A percentile compares a stretch with the other conserved stretches of the same genome.
phyloP scores from a whole-genome alignment of 2,329 filamentous ascomycete species.

The Neospermospora avenae region DNA sequence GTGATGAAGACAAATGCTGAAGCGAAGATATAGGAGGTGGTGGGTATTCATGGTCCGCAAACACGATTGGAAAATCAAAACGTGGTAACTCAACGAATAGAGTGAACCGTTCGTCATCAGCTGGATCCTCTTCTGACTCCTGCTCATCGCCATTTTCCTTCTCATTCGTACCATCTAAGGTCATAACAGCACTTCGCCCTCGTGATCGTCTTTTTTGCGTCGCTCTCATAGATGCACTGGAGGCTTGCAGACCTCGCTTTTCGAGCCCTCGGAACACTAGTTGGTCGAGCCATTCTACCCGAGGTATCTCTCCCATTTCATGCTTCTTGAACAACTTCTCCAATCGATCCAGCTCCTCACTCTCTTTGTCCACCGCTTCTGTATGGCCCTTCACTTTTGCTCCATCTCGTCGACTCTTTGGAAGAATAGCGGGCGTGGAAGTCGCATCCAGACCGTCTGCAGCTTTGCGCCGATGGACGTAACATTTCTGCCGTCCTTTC shows the following conservation, averaged over 20 bases:
- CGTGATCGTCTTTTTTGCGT: constrained; percentile 46
- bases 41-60: constrained; percentile 89
- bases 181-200: constrained; percentile 34
- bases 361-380: constrained; percentile 62
- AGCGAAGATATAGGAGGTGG: constrained; percentile 78
- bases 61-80: constrained; percentile 94
- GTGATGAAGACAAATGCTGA: constrained; percentile 58
- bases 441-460: constrained; percentile 83
- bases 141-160: constrained; percentile 39
- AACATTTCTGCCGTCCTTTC: constrained; percentile 89
- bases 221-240: constrained; percentile 60
- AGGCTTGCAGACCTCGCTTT: constrained; percentile 65
- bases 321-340: constrained; percentile 94
- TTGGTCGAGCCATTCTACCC: constrained; percentile 93
- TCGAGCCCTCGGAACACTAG: constrained; percentile 89
- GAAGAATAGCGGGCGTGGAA: constrained; percentile 68
- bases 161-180: constrained; percentile 27
- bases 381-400: constrained; percentile 44
- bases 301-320: constrained; percentile 92
- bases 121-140: constrained; percentile 33
- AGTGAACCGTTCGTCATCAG: constrained; percentile 62
- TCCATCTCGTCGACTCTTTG: constrained; percentile 50
- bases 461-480: constrained; percentile 73
- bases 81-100: constrained; percentile 89
- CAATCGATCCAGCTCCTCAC: constrained; percentile 83